Percentiles rank a stretch among this genome's conserved stretches.
Evolutionary conservation across 2,329 filamentous ascomycete genomes (phyloP).

Genomic region (Curvularia sp.): DNA sequence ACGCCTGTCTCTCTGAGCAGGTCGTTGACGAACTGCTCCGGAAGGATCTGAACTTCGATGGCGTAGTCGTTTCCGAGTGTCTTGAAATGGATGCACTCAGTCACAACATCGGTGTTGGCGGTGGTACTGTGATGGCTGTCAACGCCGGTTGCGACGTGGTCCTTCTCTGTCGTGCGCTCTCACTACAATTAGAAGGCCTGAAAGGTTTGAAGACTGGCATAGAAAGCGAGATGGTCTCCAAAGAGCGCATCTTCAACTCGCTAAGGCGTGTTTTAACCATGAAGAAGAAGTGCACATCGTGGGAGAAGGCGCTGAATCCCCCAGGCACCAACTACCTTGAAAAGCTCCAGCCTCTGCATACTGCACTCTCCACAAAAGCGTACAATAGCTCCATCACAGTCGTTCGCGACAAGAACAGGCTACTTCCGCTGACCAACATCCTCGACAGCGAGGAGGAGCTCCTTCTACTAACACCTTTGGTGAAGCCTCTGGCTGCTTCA

Average conservation of each 20-base stretch:
- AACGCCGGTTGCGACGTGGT: conserved; percentile 95
- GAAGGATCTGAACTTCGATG: conserved; percentile 87
- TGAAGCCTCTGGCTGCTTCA: conserved; percentile 91
- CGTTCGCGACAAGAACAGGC: conserved; percentile 84
- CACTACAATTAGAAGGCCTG: conserved; percentile 89
- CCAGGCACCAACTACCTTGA: conserved; percentile 78
- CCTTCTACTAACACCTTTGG: conserved; percentile 84
- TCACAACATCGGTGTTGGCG: conserved; percentile 95
- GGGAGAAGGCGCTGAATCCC: conserved; percentile 90
- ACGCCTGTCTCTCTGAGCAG: conserved; percentile 90
- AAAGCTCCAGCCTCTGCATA: conserved; percentile 81
- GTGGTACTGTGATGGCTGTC: conserved; percentile 96
- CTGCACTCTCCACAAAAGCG: conserved; percentile 79
- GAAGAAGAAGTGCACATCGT: conserved; percentile 86
- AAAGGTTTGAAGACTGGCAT: conserved; percentile 87
- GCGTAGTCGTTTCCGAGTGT: conserved; percentile 93
- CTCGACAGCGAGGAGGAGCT: conserved; percentile 87
- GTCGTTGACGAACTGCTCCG: conserved; percentile 89
- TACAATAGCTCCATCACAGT: conserved; percentile 95
- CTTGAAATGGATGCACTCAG: conserved; percentile 96
- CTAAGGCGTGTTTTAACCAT: conserved; percentile 78
- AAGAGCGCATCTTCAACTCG: conserved; percentile 80
- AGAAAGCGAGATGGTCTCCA: conserved; percentile 87
- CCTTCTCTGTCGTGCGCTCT: conserved; percentile 84
- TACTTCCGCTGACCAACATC: conserved; percentile 81